phyloP scores from a whole-genome alignment of 2,329 filamentous ascomycete genomes.

The Dactylellina sp. region DNA sequence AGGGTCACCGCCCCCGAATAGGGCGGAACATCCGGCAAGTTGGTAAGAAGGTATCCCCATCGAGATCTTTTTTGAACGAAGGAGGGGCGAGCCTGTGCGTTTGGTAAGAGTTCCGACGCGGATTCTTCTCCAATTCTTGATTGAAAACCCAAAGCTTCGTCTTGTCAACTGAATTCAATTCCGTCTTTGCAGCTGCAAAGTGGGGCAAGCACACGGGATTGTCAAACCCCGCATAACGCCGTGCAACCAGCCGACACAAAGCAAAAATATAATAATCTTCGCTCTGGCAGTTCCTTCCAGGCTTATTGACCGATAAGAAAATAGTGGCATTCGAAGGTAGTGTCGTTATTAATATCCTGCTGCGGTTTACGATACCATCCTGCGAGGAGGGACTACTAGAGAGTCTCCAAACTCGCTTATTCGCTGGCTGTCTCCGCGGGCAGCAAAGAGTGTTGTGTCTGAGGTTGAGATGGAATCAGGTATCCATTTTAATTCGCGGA shows the following conservation, averaged over 20 bases:
- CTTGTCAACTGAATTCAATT: slow-evolving; percentile 40
- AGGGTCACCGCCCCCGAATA: slow-evolving; percentile 55
- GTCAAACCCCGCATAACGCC: slow-evolving; percentile 50
- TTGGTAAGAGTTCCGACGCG: slow-evolving; percentile 36
- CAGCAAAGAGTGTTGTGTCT: not conserved
- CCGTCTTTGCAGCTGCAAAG: slow-evolving; percentile 51
- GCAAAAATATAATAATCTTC: slow-evolving; percentile 21
- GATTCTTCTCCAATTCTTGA: slow-evolving; percentile 41
- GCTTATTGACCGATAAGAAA: slow-evolving; percentile 47
- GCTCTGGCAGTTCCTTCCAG: slow-evolving; percentile 11
- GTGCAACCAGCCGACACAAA: slow-evolving; percentile 22
- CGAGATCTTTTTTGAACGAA: slow-evolving; percentile 53
- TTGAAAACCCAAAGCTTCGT: slow-evolving; percentile 23
- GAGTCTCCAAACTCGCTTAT: too few relatives aligned
- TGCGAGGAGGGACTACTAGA: too few relatives aligned
- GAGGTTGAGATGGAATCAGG: slow-evolving; percentile 10
- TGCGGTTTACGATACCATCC: too few relatives aligned
- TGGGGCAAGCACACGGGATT: slow-evolving; percentile 52
- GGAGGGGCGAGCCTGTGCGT: slow-evolving; percentile 23
- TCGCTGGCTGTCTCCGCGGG: slow-evolving; percentile 1
- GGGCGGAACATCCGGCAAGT: slow-evolving; percentile 55
- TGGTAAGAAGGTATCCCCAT: slow-evolving; percentile 50
- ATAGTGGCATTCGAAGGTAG: slow-evolving; percentile 20
- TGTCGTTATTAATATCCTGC: slow-evolving; percentile 4
- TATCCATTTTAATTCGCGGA: slow-evolving; percentile 16